phyloP scores from a whole-genome alignment of 352 stramenopile species.

The Pythium sukuiense region DNA sequence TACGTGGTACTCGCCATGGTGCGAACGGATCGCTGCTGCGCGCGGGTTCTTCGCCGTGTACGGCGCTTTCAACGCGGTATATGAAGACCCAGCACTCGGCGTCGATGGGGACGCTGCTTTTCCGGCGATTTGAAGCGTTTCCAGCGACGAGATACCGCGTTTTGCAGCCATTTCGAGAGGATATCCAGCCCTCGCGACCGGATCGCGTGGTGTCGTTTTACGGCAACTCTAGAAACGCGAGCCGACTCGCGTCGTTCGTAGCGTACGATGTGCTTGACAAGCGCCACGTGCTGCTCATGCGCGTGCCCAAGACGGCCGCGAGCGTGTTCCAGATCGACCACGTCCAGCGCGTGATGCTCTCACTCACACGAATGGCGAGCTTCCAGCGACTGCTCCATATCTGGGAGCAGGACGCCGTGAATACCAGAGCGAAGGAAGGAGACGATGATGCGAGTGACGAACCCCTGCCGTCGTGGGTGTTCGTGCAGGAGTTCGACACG shows the following conservation, averaged over 20 bases:
- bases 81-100: not conserved
- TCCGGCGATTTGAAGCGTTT: slow-evolving; percentile 22
- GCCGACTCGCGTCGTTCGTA: not conserved
- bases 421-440: not conserved
- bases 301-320: slow-evolving; percentile 20
- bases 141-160: slow-evolving; percentile 13
- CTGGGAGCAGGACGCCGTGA: slow-evolving; percentile 41
- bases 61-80: not conserved
- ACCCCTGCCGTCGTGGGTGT: slow-evolving; percentile 37
- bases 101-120: not conserved
- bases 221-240: not conserved
- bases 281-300: slow-evolving; percentile 21
- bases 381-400: slow-evolving; percentile 54
- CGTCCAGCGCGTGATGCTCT: slow-evolving; percentile 35
- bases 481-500: slow-evolving; percentile 48
- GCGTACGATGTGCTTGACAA: slow-evolving; percentile 17
- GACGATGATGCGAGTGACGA: not conserved
- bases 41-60: not conserved
- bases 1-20: not conserved
- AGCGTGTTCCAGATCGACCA: slow-evolving; percentile 48
- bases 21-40: slow-evolving; percentile 1
- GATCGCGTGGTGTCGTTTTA: not conserved
- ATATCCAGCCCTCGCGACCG: not conserved
- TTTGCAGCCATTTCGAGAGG: slow-evolving; percentile 13
- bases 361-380: slow-evolving; percentile 29